phyloP scores from a whole-genome alignment of 2,329 filamentous ascomycete genomes.

The Neurospora crassa region DNA sequence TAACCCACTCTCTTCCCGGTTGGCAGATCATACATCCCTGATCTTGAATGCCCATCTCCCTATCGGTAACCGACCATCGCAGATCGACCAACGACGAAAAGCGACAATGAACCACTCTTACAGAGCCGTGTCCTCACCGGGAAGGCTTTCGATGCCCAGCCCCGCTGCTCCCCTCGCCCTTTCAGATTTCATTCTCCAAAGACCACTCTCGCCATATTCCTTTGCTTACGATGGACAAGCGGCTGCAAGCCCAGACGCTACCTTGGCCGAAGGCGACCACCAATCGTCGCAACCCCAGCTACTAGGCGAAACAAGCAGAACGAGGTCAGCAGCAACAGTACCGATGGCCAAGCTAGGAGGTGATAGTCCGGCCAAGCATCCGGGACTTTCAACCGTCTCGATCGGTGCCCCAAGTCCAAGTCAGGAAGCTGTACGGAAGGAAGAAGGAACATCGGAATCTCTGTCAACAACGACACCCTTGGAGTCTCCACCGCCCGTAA shows the following conservation, averaged over 20 bases:
- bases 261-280: slow-evolving; percentile 1
- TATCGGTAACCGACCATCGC: neutral
- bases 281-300: neutral
- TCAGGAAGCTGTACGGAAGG: neutral
- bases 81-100: neutral
- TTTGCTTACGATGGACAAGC: slow-evolving; percentile 8
- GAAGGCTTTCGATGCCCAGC: slow-evolving; percentile 2
- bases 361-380: neutral
- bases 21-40: neutral
- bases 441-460: neutral
- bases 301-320: slow-evolving; percentile 1
- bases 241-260: slow-evolving; percentile 3
- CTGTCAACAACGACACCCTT: neutral
- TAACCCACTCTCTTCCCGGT: neutral
- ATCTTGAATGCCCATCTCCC: neutral
- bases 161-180: slow-evolving; percentile 15
- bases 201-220: slow-evolving; percentile 9
- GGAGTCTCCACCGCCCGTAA: slow-evolving; percentile 1
- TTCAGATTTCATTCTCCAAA: slow-evolving; percentile 17
- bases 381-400: neutral
- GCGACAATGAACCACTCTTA: neutral
- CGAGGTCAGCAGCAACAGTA: neutral
- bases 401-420: neutral
- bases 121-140: neutral
- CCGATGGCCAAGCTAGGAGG: neutral